Evolutionary conservation across 129 eudicot genomes (phyloP).

Genomic region (Tagetes patula): DNA sequence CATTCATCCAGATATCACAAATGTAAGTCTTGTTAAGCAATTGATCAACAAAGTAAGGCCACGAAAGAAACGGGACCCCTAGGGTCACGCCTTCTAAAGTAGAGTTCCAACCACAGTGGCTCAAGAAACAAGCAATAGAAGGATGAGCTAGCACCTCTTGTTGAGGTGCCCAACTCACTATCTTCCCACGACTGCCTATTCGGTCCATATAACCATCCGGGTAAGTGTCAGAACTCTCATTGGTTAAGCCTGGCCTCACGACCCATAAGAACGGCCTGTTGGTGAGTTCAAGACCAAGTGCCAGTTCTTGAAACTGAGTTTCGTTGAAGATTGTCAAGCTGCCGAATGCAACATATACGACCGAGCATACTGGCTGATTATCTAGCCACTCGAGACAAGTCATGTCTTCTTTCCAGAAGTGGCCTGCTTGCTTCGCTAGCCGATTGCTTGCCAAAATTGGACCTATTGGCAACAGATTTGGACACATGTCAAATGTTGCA

Average conservation of each 20-base stretch:
- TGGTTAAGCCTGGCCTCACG: constrained; percentile 26
- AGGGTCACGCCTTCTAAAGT: constrained; percentile 1
- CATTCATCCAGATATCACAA: constrained; percentile 6
- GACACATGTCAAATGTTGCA: constrained; percentile 29
- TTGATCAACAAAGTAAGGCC: constrained; percentile 13
- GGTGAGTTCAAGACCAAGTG: constrained; percentile 19
- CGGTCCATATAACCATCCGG: constrained; percentile 19
- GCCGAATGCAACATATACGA: constrained; percentile 3
- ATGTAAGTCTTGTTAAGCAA: constrained; percentile 4
- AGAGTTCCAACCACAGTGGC: constrained; percentile 17
- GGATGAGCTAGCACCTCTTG: constrained; percentile 33
- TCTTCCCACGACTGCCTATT: constrained; percentile 28
- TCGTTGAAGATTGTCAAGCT: constrained; percentile 6
- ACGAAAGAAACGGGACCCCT: neutral
- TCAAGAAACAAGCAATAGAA: constrained; percentile 1
- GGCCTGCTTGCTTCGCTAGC: constrained; percentile 23
- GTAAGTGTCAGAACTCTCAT: neutral
- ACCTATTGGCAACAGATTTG: constrained; percentile 42
- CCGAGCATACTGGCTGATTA: constrained; percentile 38
- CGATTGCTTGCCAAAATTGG: constrained; percentile 50
- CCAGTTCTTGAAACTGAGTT: constrained; percentile 12
- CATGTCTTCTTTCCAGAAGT: constrained; percentile 48
- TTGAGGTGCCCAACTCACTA: constrained; percentile 67
- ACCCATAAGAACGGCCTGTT: constrained; percentile 58
- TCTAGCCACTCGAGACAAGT: constrained; percentile 53